These are phyloP conservation scores for Penstemon barbatus DNA, from an alignment of 257 asterid genomes.

Conservation along the genomic window DNA sequence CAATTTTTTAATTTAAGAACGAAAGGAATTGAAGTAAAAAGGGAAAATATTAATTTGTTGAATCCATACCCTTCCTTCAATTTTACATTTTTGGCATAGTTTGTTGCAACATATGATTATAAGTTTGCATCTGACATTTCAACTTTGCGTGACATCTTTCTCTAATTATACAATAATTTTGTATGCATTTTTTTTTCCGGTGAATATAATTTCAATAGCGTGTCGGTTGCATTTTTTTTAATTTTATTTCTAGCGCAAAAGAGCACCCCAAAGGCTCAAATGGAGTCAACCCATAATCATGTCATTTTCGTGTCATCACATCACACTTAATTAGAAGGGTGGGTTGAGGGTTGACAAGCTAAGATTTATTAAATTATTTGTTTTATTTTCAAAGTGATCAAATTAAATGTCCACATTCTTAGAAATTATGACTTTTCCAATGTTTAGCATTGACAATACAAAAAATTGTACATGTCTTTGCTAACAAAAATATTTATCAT, in stretches of 20 bases:
- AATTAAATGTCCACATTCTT: no score
- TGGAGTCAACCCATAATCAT: background rate
- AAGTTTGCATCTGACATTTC: background rate
- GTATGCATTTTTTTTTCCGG: background rate
- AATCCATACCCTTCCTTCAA: background rate
- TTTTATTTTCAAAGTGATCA: no score
- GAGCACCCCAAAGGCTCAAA: no score
- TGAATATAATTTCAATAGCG: background rate
- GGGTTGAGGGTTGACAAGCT: background rate
- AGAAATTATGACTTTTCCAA: no score
- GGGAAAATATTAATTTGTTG: background rate
- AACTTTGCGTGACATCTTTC: conserved; percentile 25
- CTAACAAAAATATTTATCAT: no score
- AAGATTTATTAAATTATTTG: no score
- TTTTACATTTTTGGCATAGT: conserved; percentile 11
- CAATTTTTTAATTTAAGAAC: no score
- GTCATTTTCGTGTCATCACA: background rate
- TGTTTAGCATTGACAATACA: no score
- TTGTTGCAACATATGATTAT: conserved; percentile 25
- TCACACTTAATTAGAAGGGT: background rate
- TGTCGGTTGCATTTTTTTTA: background rate
- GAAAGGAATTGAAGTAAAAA: background rate
- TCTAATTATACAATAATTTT: background rate
- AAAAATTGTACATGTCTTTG: no score
- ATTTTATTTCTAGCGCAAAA: background rate